Evolutionary conservation across 2,329 filamentous ascomycete genomes (phyloP), one percentile per base, ranked within the genome.

Genomic region (Dactylonectria estremocensis): DNA sequence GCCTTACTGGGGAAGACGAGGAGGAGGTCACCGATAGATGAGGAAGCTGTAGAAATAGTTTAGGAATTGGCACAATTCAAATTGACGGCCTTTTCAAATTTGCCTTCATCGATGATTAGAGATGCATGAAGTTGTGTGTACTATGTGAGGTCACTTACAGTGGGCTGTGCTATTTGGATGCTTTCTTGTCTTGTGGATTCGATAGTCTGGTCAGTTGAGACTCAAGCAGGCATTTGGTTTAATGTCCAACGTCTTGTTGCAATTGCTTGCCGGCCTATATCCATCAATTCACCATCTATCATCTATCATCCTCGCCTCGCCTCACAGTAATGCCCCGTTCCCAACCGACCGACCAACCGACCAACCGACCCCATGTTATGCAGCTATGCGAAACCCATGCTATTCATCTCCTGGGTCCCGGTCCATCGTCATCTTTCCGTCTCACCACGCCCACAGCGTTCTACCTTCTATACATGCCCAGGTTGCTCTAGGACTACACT

Each of bases 11-110:
- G 49, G 61, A 33, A 52, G 55, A 49, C 46, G 20, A 48, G 45
- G 37, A 45, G 59, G 52, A 60, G 50, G 50, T 49, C 55, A 50
- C 61, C 65, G 49, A 65, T 53, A 63, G 48, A 61, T 48, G 61
- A 62, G 57, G 50, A 59, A 64, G 49, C 69, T 75, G 66, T 73
- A 75, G 72, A 74, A 72, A 76, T 77, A 79, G 77, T 73, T 76
- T 74, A 73, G 61, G 68, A 74, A 72, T 73, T 77, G 75, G 76
- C 77, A 72, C 68, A 74, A 79, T 72, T 71, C 61, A 70, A 72
- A 69, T 71, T 72, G 72, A 68, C 69, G 52, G 72, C 73, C 70
- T 71, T 28, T 61, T 53, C 61, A 59, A 60, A 52, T 31, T 22
- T n/a, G 31, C 20, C 20, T 28, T 16, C 1, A 52, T n/a, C 5